Base-by-base conservation (phyloP, 106 monocot species). In the Gastrodia elata region DNA sequence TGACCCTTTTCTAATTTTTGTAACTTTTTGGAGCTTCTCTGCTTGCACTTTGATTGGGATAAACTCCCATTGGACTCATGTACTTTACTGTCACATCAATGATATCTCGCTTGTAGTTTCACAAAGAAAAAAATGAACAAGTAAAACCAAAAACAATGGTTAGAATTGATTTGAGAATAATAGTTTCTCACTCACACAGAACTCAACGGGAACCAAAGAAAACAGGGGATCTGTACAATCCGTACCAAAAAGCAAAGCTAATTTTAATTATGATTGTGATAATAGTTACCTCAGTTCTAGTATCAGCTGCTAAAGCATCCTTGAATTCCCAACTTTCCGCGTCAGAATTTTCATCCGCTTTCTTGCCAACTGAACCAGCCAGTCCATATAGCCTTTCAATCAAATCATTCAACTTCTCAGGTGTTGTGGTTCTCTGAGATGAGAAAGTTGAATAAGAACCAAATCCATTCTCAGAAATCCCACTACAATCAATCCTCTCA, bases 271-370 rank as follows among this genome's bases (percentile, higher is more conserved):
- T 8, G 30, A 30, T 32, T 11, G 10, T 22, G 61, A 61, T 8
- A 13, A 30, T 32, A 13, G 10, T 32, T 35, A 69, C 69, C 69
- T 25, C 24, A 15, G 38, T 3, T 18, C 39, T 35, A 35, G 69
- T 20, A 69, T 69, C 20, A 40, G 40, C 25, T 69, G 69, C 24
- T 2, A 69, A 38, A 8, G 69, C 69, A 69, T 39, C 69, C 40
- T 69, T 69, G 40, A 69, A 69, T 39, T 69, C 69, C 69, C 69
- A 69, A 25, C 39, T 40, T 24, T 40, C 69, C 10, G 24, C 39
- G 26, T 69, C 69, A 40, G 41, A 69, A 41, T 40, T 26, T 25
- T 69, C 40, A 9, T n/a, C 40, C 40, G 39, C 39, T 26, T 69
- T 37, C 67, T 67, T 67, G 1, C 26, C 37, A 5, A 8, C 24